phyloP scores from a whole-genome alignment of 305 asterid species.

The Solanum aculeatissimum region DNA sequence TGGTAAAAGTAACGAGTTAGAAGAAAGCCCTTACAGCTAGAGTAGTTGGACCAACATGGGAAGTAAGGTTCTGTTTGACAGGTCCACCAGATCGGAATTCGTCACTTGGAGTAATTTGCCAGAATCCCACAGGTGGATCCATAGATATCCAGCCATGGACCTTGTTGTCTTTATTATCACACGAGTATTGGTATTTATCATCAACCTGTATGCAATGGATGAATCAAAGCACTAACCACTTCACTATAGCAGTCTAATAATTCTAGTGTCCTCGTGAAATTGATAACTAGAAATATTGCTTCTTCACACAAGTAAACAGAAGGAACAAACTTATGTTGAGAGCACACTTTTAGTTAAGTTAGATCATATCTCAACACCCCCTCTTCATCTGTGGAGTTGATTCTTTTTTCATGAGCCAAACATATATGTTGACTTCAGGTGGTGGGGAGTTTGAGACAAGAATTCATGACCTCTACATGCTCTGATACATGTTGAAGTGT shows the following conservation, averaged over 20 bases:
- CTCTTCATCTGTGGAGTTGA: background rate
- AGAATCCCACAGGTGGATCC: slow-evolving; percentile 45
- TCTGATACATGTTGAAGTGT: background rate
- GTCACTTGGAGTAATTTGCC: slow-evolving; percentile 49
- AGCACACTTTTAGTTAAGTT: background rate
- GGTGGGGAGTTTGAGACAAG: background rate
- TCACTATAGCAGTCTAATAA: background rate
- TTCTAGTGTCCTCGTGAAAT: background rate
- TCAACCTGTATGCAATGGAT: slow-evolving; percentile 27
- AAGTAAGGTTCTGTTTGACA: slow-evolving; percentile 47
- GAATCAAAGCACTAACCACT: background rate
- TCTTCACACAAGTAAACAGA: background rate
- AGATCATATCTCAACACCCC: background rate
- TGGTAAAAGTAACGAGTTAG: background rate
- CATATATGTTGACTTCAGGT: background rate
- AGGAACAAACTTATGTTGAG: background rate
- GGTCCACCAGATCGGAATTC: slow-evolving; percentile 63
- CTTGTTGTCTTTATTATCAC: slow-evolving; percentile 53
- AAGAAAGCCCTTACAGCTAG: slow-evolving; percentile 47
- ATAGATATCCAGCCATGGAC: slow-evolving; percentile 67
- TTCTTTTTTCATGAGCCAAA: background rate
- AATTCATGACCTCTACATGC: background rate
- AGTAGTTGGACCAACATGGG: slow-evolving; percentile 46
- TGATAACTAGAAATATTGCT: background rate
- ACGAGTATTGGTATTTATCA: slow-evolving; percentile 55